These are phyloP conservation scores for Sistotremastrum suecicum DNA, from an alignment of 768 basidiomycete genomes.

Conservation along the genomic window DNA sequence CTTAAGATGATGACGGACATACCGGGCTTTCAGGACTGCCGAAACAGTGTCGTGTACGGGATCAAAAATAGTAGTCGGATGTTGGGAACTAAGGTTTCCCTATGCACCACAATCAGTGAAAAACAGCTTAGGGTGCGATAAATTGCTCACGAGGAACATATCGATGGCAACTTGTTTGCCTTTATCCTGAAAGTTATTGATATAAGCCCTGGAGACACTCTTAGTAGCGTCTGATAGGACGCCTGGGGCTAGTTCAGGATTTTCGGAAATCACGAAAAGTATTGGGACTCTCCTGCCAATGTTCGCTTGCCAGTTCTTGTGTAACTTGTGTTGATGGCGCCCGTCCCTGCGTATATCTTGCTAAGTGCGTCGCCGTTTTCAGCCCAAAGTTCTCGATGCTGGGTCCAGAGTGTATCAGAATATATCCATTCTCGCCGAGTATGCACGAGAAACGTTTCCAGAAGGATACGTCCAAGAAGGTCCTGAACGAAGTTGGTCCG, in stretches of 20 bases:
- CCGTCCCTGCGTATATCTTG: conserved; percentile 88
- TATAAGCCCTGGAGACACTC: conserved; percentile 89
- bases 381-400: conserved; percentile 93
- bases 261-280: conserved; percentile 7
- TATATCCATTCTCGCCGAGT: conserved; percentile 66
- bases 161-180: conserved; percentile 91
- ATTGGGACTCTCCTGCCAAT: conserved; percentile 42
- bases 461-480: conserved; percentile 67
- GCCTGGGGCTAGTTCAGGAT: conserved; percentile 27
- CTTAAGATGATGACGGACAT: conserved; percentile 3
- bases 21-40: conserved; percentile 57
- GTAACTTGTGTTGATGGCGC: conserved; percentile 90
- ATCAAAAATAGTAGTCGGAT: conserved; percentile 82
- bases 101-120: conserved; percentile 19
- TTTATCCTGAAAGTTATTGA: conserved; percentile 96
- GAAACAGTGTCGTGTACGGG: conserved; percentile 85
- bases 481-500: conserved; percentile 97
- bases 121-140: background rate
- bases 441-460: conserved; percentile 73
- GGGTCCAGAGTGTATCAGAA: conserved; percentile 58
- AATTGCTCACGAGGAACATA: conserved; percentile 65
- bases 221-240: conserved; percentile 94
- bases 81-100: conserved; percentile 88
- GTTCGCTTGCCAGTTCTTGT: conserved; percentile 93
- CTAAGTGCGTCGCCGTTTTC: conserved; percentile 92